Base-by-base conservation (phyloP, 305 asterid species). In the Euphrasia arctica region DNA sequence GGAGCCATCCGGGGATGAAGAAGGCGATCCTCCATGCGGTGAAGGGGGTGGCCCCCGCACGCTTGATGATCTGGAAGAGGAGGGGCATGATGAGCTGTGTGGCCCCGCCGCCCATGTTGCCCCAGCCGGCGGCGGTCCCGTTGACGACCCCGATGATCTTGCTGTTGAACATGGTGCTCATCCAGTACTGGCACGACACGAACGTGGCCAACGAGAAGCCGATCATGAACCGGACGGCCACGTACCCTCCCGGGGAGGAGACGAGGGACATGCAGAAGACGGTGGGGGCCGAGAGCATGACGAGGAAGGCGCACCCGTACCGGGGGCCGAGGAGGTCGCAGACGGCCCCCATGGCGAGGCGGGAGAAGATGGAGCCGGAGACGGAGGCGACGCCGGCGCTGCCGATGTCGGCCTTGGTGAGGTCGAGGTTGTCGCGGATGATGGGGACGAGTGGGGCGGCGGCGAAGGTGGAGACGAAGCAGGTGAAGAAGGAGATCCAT, bases 381-480 rank as follows among this genome's bases (percentile, higher is more conserved):
- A 82, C 88, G n/a, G 85, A 79, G 9, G 85, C 85, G 5, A 82
- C 88, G 5, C 88, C 88, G 1, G 83, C 88, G 51, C 75, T 77
- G 15, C 88, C 88, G 9, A 82, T 76, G 59, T 82, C 85, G 15
- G 13, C n/a, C 31, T 71, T 70, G 42, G 70, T 75, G 2, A 79
- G 62, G 45, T 75, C 65, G 1, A 79, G 75, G 29, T 70, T 74
- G 72, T 76, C 77, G 1, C 77, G 77, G 54, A 76, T 76, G 63
- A 76, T 58, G 50, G 80, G 80, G 45, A 76, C 77, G 1, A 76
- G 48, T 0, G 80, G 80, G 0, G 80, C 80, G 4, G 80, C 80
- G 9, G 78, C 78, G 64, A 76, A 76, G 3, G 81, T 76, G 47
- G 81, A 76, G 68, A 76, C 25, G 69, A 75, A 60, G 63, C 74